These are phyloP conservation scores for Pluteus cervinus DNA, from an alignment of 768 basidiomycete species.

Conservation along the genomic window DNA sequence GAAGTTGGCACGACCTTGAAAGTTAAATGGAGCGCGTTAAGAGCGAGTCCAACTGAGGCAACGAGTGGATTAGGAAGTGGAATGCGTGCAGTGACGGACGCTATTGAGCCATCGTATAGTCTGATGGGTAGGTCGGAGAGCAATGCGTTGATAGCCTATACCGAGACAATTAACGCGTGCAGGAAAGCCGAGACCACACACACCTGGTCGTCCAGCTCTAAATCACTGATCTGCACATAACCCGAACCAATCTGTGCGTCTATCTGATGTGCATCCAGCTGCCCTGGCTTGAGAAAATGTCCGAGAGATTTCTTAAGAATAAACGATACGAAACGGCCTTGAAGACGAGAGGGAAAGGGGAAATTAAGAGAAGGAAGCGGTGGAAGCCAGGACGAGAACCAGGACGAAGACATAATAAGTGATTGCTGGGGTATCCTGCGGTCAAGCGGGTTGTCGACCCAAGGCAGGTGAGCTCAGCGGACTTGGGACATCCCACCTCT, in stretches of 20 bases:
- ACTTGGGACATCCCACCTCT: background rate
- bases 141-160: slow-evolving; percentile 74
- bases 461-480: background rate
- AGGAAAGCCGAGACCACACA: slow-evolving; percentile 20
- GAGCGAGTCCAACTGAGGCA: slow-evolving; percentile 62
- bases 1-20: slow-evolving; percentile 39
- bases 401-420: slow-evolving; percentile 37
- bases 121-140: slow-evolving; percentile 60
- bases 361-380: slow-evolving; percentile 64
- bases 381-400: slow-evolving; percentile 57
- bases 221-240: slow-evolving; percentile 77
- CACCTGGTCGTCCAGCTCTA: slow-evolving; percentile 75
- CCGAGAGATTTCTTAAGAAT: slow-evolving; percentile 79
- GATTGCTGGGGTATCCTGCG: background rate
- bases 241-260: slow-evolving; percentile 93
- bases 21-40: slow-evolving; percentile 64
- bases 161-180: slow-evolving; percentile 8
- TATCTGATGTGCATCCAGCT: slow-evolving; percentile 80
- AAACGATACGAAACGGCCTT: slow-evolving; percentile 87
- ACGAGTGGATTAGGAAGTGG: slow-evolving; percentile 84
- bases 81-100: slow-evolving; percentile 69
- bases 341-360: slow-evolving; percentile 63
- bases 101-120: slow-evolving; percentile 67
- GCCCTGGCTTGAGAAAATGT: slow-evolving; percentile 82
- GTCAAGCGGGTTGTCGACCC: background rate